These are phyloP conservation scores for Primulina eburnea DNA, from an alignment of 257 asterid genomes.

Conservation along the genomic window DNA sequence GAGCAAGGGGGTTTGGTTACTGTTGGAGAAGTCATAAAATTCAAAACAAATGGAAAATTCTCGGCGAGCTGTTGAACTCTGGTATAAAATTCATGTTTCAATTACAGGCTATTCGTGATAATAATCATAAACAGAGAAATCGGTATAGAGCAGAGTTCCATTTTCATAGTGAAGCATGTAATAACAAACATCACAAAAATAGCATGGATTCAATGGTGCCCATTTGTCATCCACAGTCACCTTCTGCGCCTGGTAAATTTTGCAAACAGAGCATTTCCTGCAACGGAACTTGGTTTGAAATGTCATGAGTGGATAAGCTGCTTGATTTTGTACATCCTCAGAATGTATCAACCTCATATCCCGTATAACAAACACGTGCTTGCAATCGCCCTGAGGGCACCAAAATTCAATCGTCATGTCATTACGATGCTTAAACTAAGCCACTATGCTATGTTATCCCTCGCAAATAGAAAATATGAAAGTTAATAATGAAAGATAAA, in stretches of 20 bases:
- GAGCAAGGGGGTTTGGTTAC: no score
- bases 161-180: constrained; percentile 84
- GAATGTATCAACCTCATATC: constrained; percentile 81
- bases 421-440: background rate
- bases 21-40: background rate
- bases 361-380: constrained; percentile 65
- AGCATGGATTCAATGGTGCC: constrained; percentile 77
- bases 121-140: constrained; percentile 72
- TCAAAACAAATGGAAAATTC: background rate
- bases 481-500: constrained; percentile 2
- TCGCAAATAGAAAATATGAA: background rate
- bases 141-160: constrained; percentile 62
- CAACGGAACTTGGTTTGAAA: constrained; percentile 45
- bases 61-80: background rate
- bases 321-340: constrained; percentile 78
- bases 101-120: constrained; percentile 42
- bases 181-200: constrained; percentile 84
- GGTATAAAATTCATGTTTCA: background rate
- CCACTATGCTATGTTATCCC: background rate
- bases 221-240: constrained; percentile 84
- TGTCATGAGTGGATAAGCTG: constrained; percentile 63
- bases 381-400: constrained; percentile 70
- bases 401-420: background rate
- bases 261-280: constrained; percentile 82
- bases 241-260: constrained; percentile 68